Percentiles rank a stretch among this genome's conserved stretches.
These are phyloP conservation scores for Salix exigua DNA, from an alignment of 345 rosid species.

Conservation along the genomic window DNA sequence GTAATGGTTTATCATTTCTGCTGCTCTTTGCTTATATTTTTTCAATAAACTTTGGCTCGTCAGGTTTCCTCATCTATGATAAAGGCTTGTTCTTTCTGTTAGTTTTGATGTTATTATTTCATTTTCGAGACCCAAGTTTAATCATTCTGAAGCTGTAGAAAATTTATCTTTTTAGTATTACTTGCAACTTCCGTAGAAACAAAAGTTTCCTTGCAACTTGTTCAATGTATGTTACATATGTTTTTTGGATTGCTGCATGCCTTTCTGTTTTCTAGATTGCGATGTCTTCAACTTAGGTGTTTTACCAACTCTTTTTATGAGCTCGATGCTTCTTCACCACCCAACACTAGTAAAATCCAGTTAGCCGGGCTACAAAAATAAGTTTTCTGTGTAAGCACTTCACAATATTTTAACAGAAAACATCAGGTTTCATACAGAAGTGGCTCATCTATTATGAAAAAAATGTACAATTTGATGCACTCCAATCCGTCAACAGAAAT, in stretches of 20 bases:
- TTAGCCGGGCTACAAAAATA: too few relatives aligned
- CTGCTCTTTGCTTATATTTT: slow-evolving; percentile 5
- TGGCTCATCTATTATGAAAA: not conserved
- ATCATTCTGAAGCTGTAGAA: not conserved
- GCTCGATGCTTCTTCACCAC: too few relatives aligned
- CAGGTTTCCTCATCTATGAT: not conserved
- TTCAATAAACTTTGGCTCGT: too few relatives aligned
- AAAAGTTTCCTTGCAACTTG: not conserved
- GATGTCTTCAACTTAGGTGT: too few relatives aligned
- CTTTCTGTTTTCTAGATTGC: not conserved
- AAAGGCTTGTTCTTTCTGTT: not conserved
- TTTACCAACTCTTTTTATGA: too few relatives aligned
- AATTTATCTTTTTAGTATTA: not conserved
- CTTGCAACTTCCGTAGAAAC: too few relatives aligned
- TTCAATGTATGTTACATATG: not conserved
- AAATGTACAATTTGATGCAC: not conserved
- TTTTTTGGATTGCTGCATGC: not conserved
- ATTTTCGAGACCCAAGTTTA: not conserved
- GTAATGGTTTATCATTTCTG: not conserved
- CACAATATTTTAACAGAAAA: too few relatives aligned
- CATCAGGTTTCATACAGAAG: not conserved
- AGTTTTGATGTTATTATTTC: not conserved
- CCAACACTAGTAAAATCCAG: too few relatives aligned
- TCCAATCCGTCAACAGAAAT: not conserved
- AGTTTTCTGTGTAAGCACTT: too few relatives aligned